Evolutionary conservation across 192 early-diverging fungal species (phyloP).

Genomic region (Linnemannia hyalina): DNA sequence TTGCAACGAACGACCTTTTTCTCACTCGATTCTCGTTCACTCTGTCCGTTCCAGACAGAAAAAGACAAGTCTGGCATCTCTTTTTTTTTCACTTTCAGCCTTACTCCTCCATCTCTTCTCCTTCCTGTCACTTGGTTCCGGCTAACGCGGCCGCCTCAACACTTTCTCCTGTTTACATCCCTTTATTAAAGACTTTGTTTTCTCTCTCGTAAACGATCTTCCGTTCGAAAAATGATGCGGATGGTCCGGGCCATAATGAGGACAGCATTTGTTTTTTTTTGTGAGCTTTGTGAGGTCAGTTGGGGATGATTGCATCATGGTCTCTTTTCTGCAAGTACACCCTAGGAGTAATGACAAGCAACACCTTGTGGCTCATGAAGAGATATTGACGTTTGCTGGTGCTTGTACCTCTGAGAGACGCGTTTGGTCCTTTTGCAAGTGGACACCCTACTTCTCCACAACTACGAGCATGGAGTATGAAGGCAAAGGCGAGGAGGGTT

Average conservation of each 20-base stretch:
- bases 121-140: background rate
- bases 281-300: background rate
- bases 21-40: background rate
- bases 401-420: background rate
- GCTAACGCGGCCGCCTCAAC: background rate
- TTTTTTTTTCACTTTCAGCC: background rate
- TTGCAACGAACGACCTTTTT: too few species aligned
- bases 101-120: background rate
- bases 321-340: background rate
- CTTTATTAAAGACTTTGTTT: background rate
- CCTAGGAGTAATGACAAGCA: background rate
- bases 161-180: too few species aligned
- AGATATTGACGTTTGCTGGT: background rate
- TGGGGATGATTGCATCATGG: background rate
- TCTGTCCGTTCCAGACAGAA: background rate
- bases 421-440: background rate
- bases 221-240: background rate
- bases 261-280: background rate
- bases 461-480: background rate
- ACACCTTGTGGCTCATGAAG: background rate
- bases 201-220: slow-evolving; percentile 2
- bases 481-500: background rate
- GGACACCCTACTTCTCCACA: background rate
- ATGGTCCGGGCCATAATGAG: background rate
- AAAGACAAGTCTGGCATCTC: background rate